Percentiles rank a stretch among this genome's conserved stretches.
Evolutionary conservation across 305 asterid genomes (phyloP).

Genomic region (Fraxinus greggii): DNA sequence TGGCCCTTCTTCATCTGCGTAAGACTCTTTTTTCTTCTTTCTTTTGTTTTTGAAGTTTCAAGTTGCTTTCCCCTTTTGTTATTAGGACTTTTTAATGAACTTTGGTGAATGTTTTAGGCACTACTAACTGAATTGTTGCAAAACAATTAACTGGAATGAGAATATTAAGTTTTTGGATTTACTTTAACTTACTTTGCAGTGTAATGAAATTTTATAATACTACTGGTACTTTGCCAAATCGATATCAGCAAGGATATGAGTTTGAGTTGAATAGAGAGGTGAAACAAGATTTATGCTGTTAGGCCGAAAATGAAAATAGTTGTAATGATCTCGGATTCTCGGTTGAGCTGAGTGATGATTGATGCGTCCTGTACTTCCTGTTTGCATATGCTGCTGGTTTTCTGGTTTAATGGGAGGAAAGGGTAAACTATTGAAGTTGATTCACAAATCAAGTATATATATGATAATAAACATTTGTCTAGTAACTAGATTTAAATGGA

Average conservation of each 20-base stretch:
- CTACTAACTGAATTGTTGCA: not conserved
- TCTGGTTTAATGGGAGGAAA: not conserved
- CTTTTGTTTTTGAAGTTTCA: constrained; percentile 4
- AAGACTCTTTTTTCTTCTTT: constrained; percentile 2
- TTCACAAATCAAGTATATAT: not conserved
- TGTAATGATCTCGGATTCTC: not conserved
- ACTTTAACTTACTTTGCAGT: not conserved
- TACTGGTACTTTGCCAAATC: not conserved
- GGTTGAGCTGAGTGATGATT: not conserved
- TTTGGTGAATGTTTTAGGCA: not conserved
- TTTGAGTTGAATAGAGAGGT: not conserved
- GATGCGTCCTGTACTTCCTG: not conserved
- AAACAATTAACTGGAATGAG: not conserved
- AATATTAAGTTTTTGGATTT: not conserved
- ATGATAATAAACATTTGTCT: not conserved
- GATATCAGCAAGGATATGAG: not conserved
- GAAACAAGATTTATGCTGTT: not conserved
- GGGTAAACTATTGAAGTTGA: not conserved
- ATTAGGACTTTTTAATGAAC: not conserved
- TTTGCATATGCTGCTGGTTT: not conserved
- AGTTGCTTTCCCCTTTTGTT: not conserved
- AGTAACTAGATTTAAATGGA: not conserved
- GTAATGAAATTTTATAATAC: not conserved
- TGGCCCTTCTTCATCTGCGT: constrained; percentile 75
- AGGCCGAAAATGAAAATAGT: not conserved